phyloP scores from a whole-genome alignment of 768 basidiomycete genomes.

The Rhizopogon vesiculosus region DNA sequence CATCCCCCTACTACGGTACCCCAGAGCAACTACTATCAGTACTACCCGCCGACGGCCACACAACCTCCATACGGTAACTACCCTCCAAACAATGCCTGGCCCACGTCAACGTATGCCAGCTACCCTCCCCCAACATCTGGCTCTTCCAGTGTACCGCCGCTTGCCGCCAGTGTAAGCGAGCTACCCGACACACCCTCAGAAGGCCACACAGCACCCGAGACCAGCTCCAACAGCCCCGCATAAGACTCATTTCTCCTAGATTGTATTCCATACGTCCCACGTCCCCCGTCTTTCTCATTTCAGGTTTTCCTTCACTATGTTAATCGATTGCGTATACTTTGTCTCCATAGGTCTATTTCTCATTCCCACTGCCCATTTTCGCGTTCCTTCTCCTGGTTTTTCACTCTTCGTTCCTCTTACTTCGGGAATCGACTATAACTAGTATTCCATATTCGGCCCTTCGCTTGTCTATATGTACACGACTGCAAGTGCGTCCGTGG shows the following conservation, averaged over 20 bases:
- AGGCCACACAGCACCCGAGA: conserved; percentile 9
- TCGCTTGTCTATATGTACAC: conserved; percentile 26
- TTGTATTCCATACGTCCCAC: conserved; percentile 16
- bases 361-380: conserved; percentile 1
- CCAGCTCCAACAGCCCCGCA: conserved; percentile 16
- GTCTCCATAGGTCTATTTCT: conserved; percentile 22
- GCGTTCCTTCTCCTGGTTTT: neutral
- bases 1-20: conserved; percentile 11
- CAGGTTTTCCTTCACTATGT: conserved; percentile 8
- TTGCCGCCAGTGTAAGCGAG: conserved; percentile 10
- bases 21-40: conserved; percentile 23
- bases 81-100: conserved; percentile 16
- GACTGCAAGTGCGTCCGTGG: conserved; percentile 1
- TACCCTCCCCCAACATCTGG: conserved; percentile 26
- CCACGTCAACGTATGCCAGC: conserved; percentile 18
- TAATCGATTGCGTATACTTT: conserved; percentile 10
- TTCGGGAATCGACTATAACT: conserved; percentile 9
- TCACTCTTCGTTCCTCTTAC: conserved; percentile 1
- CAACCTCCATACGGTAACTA: conserved; percentile 27
- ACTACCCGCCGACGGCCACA: conserved; percentile 25
- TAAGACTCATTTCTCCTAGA: conserved; percentile 16
- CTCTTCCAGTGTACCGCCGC: conserved; percentile 15
- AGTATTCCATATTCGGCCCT: conserved; percentile 21
- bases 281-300: conserved; percentile 1
- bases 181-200: conserved; percentile 23